Conservation (phyloP, 116 monocot species). For the Phalaenopsis hybrid region DNA sequence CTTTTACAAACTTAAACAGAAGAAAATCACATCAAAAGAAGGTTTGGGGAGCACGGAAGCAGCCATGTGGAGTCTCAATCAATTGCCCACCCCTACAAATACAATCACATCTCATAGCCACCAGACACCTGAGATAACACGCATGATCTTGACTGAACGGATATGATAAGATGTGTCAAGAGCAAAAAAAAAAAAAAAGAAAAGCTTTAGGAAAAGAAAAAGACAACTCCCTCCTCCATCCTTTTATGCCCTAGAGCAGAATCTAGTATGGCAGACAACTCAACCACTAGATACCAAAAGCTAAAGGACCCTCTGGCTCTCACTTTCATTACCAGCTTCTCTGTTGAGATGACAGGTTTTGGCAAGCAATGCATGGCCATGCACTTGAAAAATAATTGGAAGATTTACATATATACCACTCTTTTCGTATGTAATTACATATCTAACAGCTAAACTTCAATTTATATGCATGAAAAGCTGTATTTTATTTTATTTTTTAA, state of each 20-base stretch:
- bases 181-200: constrained; percentile 10
- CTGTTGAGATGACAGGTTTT: neutral
- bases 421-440: too few relatives aligned
- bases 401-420: too few relatives aligned
- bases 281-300: neutral
- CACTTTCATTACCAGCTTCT: neutral
- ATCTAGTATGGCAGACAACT: neutral
- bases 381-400: too few relatives aligned
- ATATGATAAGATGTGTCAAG: constrained; percentile 28
- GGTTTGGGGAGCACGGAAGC: neutral
- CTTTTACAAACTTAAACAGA: neutral
- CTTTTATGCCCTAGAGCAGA: neutral
- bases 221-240: neutral
- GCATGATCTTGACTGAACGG: constrained; percentile 25
- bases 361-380: too few relatives aligned
- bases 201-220: neutral
- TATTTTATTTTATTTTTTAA: too few relatives aligned
- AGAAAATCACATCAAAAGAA: constrained; percentile 1
- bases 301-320: neutral
- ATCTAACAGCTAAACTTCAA: too few relatives aligned
- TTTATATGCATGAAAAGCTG: too few relatives aligned
- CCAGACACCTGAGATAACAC: neutral
- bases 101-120: neutral
- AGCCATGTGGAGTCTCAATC: neutral
- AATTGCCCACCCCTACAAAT: neutral